Percentiles rank a stretch among this genome's conserved stretches.
Conservation (phyloP, 225 moss, liverwort and hornwort genomes). For the Pseudoscleropodium purum region DNA sequence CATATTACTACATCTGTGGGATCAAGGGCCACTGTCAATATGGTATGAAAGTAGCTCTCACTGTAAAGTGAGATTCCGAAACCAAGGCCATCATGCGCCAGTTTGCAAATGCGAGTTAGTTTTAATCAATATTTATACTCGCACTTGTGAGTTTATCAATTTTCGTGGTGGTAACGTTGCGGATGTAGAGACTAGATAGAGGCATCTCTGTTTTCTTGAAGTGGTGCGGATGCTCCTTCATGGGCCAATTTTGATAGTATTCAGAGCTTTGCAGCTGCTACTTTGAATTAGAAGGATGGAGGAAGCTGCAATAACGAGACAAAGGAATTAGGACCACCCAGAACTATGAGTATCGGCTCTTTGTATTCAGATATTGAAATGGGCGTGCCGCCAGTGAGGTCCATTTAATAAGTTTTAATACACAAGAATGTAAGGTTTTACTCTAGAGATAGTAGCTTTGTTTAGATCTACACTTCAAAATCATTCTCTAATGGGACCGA, state of each 20-base stretch:
- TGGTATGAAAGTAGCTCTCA: slow-evolving; percentile 28
- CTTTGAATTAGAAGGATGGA: neutral
- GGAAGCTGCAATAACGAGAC: neutral
- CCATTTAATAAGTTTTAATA: neutral
- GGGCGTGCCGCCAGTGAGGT: neutral
- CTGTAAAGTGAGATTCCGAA: neutral
- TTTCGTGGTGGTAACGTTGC: neutral
- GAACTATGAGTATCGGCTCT: neutral
- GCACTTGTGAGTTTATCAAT: neutral
- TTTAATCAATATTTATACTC: neutral
- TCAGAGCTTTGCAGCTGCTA: neutral
- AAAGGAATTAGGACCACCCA: neutral
- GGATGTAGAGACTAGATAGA: neutral
- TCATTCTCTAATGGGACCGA: neutral
- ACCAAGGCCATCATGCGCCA: neutral
- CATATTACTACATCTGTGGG: slow-evolving; percentile 19
- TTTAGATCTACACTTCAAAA: neutral
- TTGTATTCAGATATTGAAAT: neutral
- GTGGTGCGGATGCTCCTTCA: neutral
- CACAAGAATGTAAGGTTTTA: neutral
- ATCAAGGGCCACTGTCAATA: slow-evolving; percentile 22
- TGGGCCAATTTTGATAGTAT: neutral
- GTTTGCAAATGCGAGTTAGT: neutral
- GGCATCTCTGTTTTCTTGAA: neutral
- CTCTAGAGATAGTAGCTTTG: neutral